Evolutionary conservation across 495 filamentous ascomycete species (phyloP), one percentile per base, ranked within the genome.

Genomic region (Corynascus novoguineensis): DNA sequence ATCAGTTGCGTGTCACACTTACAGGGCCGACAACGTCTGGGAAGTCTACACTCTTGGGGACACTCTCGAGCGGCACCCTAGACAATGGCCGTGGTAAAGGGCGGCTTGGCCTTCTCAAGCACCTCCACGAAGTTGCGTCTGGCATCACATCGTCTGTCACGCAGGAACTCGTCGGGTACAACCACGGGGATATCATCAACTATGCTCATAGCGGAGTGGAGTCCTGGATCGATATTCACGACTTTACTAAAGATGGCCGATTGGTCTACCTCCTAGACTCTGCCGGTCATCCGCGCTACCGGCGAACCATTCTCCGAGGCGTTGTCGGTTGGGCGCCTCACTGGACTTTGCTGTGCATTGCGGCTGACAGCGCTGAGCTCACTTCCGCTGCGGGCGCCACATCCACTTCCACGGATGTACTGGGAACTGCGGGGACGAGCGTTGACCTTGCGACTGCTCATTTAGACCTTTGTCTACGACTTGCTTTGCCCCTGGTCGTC

Each of bases 311-410:
- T 5, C 75, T 97, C 29, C 79, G 92, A 50, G 89, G 90, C 0
- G 74, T 97, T n/a, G 76, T 98, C 45, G 91, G 92, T 50, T 98
- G 93, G 91, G 90, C 89, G 21, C 93, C 93, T 21, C 92, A 98
- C 67, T 96, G 91, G 83, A 90, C 89, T 7, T 65, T 95, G 42
- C 80, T 96, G 11, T 95, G 95, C 63, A 84, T 97, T 54, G 84
- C 92, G 21, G 90, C 90, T 22, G 89, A 92, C 64, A 85, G 87
- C 59, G 81, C 85, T 35, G 71, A 78, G 19, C 65, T 70, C 4
- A 66, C 69, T 27, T 69, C 73, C 0, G 38, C 51, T 7, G 42
- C 64, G 21, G 75, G 74, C 0, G 64, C 70, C 22, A 75, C 75
- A 14, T 67, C 73, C 15, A 69, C 69, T 35, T 71, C 81, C 1